Base-by-base conservation (phyloP, 441 rosid species). In the Francoa sonchifolia region DNA sequence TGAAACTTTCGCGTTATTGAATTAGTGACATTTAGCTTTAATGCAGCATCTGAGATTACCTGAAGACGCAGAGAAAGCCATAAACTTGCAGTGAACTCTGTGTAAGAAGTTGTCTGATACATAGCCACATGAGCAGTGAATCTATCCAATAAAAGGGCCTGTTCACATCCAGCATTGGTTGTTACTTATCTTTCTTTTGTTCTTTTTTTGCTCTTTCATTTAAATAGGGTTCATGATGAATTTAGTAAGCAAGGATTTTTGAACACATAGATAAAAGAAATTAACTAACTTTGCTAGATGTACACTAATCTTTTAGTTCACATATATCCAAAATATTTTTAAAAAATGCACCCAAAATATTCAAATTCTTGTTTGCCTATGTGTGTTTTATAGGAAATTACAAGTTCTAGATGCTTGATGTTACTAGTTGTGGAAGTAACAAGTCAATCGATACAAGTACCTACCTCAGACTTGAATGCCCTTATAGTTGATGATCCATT, bases 1-100 rank as follows among this genome's bases (percentile, higher is more conserved):
- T n/a, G n/a, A 21, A 21, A 21, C 2, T 2, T 21, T 21, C 25
- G 3, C 2, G 25, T 2, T 21, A 21, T 21, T 21, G 2, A 21
- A 21, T 21, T 19, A 36, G 19, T 18, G 23, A 17, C 19, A 36
- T 8, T 17, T 36, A 18, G 11, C 13, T 9, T 28, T 10, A 10
- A 29, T 13, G 4, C 11, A 10, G 9, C 0, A 32, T 31, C 15
- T 7, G 6, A 9, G 19, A 2, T 5, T 76, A 86, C 99, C 96
- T 90, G 96, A 50, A 90, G 99, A 51, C 85, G 96, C 59, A 90
- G 57, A 41, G 96, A 82, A 61, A 90, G 96, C 99, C 96, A 90
- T 65, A 86, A 74, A 67, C 93, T 86, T 33, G 93, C 93, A 49
- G 59, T 70, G 27, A 65, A 62, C 71, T 82, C 99, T 0, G 94